Percentiles rank a stretch among this genome's conserved stretches.
These are phyloP conservation scores for Pueraria montana DNA, from an alignment of 306 rosid species.

Conservation along the genomic window DNA sequence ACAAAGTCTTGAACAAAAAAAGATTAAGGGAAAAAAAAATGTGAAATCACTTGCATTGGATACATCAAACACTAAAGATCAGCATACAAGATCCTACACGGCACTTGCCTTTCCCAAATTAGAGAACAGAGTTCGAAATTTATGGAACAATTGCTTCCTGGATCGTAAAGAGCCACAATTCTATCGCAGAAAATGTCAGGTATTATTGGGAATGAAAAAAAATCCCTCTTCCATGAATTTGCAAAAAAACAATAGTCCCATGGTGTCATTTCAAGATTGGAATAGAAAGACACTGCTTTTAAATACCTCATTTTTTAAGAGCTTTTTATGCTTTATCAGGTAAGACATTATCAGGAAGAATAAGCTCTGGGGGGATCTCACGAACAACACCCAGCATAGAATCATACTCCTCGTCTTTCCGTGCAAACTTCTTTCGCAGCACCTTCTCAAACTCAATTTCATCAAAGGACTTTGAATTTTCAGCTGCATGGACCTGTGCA, in stretches of 20 bases:
- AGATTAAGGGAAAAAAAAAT: constrained; percentile 16
- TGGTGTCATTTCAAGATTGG: constrained; percentile 55
- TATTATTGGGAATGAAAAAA: constrained; percentile 74
- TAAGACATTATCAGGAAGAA: constrained; percentile 83
- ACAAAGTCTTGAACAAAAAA: constrained; percentile 23
- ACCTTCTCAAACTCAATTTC: constrained; percentile 91
- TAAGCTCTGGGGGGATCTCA: constrained; percentile 82
- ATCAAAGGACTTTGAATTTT: constrained; percentile 78
- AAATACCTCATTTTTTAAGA: constrained; percentile 45
- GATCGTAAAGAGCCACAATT: constrained; percentile 51
- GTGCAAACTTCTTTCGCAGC: constrained; percentile 87
- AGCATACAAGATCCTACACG: constrained; percentile 52
- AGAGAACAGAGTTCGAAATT: constrained; percentile 46
- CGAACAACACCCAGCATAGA: constrained; percentile 88
- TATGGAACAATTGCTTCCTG: constrained; percentile 47
- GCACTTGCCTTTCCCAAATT: constrained; percentile 48
- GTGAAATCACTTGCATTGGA: constrained; percentile 49
- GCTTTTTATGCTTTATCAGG: constrained; percentile 71
- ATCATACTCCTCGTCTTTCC: constrained; percentile 84
- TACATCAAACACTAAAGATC: constrained; percentile 53
- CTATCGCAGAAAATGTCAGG: constrained; percentile 61
- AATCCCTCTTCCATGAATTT: constrained; percentile 66
- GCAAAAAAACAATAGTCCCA: constrained; percentile 52
- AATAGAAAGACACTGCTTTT: constrained; percentile 43
- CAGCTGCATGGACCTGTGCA: constrained; percentile 98